These are phyloP conservation scores for Penicillium taxi DNA, from an alignment of 495 filamentous ascomycete genomes.

Conservation along the genomic window DNA sequence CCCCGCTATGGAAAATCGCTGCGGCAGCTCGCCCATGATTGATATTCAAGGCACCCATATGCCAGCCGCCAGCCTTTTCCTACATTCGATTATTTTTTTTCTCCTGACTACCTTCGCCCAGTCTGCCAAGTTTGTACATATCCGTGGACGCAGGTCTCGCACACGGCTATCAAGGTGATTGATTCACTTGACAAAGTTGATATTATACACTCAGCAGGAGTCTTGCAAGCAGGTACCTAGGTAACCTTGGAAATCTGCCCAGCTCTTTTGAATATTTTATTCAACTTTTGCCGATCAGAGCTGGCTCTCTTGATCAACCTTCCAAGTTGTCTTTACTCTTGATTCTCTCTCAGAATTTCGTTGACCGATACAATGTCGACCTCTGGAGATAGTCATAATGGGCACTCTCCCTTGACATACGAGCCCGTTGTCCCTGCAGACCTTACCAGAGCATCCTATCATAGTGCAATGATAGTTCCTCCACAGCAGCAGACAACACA, in stretches of 20 bases:
- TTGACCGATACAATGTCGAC: slow-evolving; percentile 24
- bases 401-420: slow-evolving; percentile 26
- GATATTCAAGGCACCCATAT: slow-evolving; percentile 29
- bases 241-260: slow-evolving; percentile 14
- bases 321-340: slow-evolving; percentile 6
- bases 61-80: slow-evolving; percentile 11
- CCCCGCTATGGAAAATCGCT: slow-evolving; percentile 9
- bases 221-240: slow-evolving; percentile 8
- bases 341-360: slow-evolving; percentile 2
- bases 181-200: slow-evolving; percentile 9
- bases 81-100: slow-evolving; percentile 12
- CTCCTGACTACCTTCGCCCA: slow-evolving; percentile 8
- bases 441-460: slow-evolving; percentile 25
- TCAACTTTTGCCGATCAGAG: slow-evolving; percentile 18
- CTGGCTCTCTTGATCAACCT: slow-evolving; percentile 31
- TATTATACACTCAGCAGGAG: slow-evolving; percentile 8
- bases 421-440: slow-evolving; percentile 28
- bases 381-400: slow-evolving; percentile 20
- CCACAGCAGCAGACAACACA: slow-evolving; percentile 15
- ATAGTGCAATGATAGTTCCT: slow-evolving; percentile 24
- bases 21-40: slow-evolving; percentile 16
- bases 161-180: slow-evolving; percentile 21
- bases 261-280: slow-evolving; percentile 1
- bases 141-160: slow-evolving; percentile 31
- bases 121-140: slow-evolving; percentile 16